Conservation (phyloP, 2,329 filamentous ascomycete genomes). For the Leptoxyphium fumago region DNA sequence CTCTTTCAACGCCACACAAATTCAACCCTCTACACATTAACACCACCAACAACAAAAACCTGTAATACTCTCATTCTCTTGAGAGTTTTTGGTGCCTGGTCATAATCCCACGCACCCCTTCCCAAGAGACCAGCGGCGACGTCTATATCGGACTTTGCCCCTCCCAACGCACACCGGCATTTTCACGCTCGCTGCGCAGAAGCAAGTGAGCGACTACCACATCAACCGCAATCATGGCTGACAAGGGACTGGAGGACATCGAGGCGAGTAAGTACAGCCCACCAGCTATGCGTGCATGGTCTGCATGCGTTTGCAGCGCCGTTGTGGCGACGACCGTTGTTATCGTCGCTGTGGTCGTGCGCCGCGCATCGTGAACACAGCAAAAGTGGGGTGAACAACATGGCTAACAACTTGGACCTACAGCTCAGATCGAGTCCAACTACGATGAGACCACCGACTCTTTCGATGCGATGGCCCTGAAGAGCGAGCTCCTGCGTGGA, state of each 20-base stretch:
- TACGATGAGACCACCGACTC: slow-evolving; percentile 99
- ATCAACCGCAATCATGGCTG: slow-evolving; percentile 84
- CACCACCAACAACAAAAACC: slow-evolving; percentile 23
- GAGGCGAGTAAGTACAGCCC: slow-evolving; percentile 61
- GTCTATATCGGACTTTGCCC: slow-evolving; percentile 23
- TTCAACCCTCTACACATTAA: slow-evolving; percentile 1
- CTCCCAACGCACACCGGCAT: slow-evolving; percentile 22
- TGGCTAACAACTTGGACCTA: slow-evolving; percentile 11
- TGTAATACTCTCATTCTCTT: slow-evolving; percentile 25
- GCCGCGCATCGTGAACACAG: too few species aligned
- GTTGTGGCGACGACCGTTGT: too few species aligned
- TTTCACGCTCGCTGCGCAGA: slow-evolving; percentile 50
- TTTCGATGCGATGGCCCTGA: slow-evolving; percentile 96
- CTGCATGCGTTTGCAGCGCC: too few species aligned
- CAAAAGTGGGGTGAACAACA: slow-evolving; percentile 4
- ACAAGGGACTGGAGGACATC: slow-evolving; percentile 96
- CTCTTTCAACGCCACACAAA: not conserved
- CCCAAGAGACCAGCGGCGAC: slow-evolving; percentile 22
- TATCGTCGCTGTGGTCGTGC: too few species aligned
- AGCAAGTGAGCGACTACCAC: slow-evolving; percentile 47
- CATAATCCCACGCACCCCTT: slow-evolving; percentile 8
- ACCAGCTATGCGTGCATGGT: too few species aligned
- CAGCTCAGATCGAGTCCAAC: slow-evolving; percentile 99
- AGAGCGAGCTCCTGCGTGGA: slow-evolving; percentile 92
- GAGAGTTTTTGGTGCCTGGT: slow-evolving; percentile 35